Conservation (phyloP, 2,329 filamentous ascomycete species). For the Nemania bipapillata region DNA sequence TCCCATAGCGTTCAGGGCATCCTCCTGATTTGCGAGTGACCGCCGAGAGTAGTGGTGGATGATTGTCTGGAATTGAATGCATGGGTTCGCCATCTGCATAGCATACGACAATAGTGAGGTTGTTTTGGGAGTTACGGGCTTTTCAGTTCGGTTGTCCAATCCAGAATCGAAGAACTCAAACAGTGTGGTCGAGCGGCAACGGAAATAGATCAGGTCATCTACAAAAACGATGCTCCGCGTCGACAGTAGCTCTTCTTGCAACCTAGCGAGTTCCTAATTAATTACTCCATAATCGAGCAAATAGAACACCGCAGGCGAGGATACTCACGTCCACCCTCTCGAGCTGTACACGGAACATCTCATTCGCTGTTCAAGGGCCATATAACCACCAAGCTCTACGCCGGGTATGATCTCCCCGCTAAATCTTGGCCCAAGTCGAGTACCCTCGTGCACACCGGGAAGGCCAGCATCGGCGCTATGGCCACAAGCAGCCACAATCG, state of each 20-base stretch:
- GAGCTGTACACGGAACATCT: background rate
- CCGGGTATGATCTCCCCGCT: slow-evolving; percentile 3
- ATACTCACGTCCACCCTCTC: background rate
- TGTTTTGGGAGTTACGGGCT: background rate
- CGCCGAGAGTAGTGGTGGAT: background rate
- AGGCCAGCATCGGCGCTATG: slow-evolving; percentile 1
- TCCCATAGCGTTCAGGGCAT: background rate
- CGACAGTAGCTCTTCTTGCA: background rate
- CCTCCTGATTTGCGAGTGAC: background rate
- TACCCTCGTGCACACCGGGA: background rate
- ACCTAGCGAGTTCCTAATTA: background rate
- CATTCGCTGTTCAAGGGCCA: background rate
- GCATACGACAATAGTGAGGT: background rate
- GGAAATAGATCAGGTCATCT: background rate
- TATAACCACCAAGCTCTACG: background rate
- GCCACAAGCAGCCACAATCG: background rate
- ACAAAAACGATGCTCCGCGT: background rate
- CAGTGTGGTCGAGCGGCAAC: background rate
- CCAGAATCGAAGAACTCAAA: background rate
- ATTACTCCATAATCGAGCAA: background rate
- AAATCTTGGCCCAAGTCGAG: background rate
- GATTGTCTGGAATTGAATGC: background rate
- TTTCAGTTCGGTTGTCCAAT: background rate
- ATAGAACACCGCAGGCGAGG: background rate
- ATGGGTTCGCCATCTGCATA: background rate